Evolutionary conservation across 805 yeast genomes (phyloP).

Genomic region (Candida arabinofermentans): DNA sequence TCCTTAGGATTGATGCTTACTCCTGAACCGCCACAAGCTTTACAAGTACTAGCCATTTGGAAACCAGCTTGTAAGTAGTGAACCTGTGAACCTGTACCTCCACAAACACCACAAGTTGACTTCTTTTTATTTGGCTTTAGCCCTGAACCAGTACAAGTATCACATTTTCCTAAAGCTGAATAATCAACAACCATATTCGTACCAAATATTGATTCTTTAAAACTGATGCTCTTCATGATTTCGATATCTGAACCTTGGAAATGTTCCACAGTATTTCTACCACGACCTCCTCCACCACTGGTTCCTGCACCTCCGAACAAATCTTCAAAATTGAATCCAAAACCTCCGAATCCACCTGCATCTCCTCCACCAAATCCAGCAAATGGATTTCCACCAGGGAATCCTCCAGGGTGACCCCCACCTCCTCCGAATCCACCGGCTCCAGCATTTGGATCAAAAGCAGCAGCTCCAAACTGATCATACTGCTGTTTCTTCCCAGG

Average conservation of each 20-base stretch:
- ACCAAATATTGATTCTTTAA: constrained; percentile 89
- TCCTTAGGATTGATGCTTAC: constrained; percentile 64
- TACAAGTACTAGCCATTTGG: constrained; percentile 94
- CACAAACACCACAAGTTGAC: constrained; percentile 79
- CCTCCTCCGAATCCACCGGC: constrained; percentile 35
- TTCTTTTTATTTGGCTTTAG: constrained; percentile 71
- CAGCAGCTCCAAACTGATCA: constrained; percentile 88
- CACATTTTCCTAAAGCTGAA: constrained; percentile 71
- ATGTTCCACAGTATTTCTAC: constrained; percentile 55
- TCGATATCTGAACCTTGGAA: constrained; percentile 89
- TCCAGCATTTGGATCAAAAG: constrained; percentile 61
- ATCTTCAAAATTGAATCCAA: constrained; percentile 50
- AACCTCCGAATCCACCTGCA: constrained; percentile 26
- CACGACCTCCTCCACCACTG: constrained; percentile 33
- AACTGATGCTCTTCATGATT: constrained; percentile 64
- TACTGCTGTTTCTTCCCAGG: constrained; percentile 81
- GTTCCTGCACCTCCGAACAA: constrained; percentile 49
- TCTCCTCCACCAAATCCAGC: constrained; percentile 35
- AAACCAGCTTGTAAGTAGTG: constrained; percentile 89
- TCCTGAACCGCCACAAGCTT: constrained; percentile 84
- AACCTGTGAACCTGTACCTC: constrained; percentile 88
- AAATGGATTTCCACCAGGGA: constrained; percentile 41
- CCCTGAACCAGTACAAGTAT: constrained; percentile 81
- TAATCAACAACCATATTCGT: constrained; percentile 61
- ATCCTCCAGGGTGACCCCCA: constrained; percentile 43